Conservation (phyloP, 306 rosid species). For the Lablab purpureus region DNA sequence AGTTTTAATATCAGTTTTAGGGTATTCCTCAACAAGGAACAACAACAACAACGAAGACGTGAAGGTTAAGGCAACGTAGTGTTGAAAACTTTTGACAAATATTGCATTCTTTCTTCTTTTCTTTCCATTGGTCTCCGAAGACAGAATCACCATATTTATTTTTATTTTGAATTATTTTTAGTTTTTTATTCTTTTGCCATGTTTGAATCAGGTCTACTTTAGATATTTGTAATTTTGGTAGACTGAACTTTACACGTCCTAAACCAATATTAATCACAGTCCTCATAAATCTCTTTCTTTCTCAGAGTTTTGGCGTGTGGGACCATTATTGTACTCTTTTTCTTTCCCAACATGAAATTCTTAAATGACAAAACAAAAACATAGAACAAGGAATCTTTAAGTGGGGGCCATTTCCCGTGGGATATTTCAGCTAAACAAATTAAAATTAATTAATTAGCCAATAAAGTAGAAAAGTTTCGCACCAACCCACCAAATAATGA, state of each 20-base stretch:
- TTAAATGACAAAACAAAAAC: constrained; percentile 17
- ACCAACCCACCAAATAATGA: constrained; percentile 40
- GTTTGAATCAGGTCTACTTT: constrained; percentile 49
- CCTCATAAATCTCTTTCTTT: constrained; percentile 28
- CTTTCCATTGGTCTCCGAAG: background rate
- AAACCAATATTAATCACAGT: constrained; percentile 38
- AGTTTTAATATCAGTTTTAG: background rate
- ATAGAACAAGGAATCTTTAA: constrained; percentile 47
- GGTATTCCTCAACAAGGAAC: constrained; percentile 35
- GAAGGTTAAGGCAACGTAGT: constrained; percentile 44
- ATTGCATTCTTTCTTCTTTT: constrained; percentile 38
- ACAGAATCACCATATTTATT: too few species aligned
- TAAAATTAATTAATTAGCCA: constrained; percentile 6
- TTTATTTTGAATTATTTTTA: too few species aligned
- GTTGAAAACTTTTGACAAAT: constrained; percentile 51
- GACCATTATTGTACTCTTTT: constrained; percentile 41
- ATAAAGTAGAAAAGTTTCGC: constrained; percentile 41
- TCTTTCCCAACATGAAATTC: constrained; percentile 33
- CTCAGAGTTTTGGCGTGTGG: constrained; percentile 38
- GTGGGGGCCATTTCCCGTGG: constrained; percentile 47
- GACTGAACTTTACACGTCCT: constrained; percentile 32
- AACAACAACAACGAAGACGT: constrained; percentile 35
- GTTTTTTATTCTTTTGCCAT: constrained; percentile 8
- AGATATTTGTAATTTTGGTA: constrained; percentile 35
- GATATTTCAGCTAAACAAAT: constrained; percentile 37